Percentiles rank a stretch among this genome's conserved stretches.
These are phyloP conservation scores for Conringia planisiliqua DNA, from an alignment of 345 rosid species.

Conservation along the genomic window DNA sequence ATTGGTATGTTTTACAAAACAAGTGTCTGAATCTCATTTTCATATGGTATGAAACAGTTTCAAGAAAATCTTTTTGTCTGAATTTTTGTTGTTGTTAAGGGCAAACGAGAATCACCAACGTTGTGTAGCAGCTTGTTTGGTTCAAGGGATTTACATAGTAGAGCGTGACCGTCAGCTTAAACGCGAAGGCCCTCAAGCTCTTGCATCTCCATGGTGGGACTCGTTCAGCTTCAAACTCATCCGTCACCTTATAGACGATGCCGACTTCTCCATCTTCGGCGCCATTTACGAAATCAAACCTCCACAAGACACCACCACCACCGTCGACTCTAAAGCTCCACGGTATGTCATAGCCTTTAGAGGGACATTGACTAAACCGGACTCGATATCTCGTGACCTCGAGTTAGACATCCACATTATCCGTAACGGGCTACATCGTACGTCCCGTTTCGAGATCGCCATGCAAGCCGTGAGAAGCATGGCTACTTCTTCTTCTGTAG, in stretches of 20 bases:
- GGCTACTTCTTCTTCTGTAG: constrained; percentile 52
- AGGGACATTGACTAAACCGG: constrained; percentile 72
- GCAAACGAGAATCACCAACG: constrained; percentile 46
- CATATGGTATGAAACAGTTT: neutral
- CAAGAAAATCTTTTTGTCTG: no score
- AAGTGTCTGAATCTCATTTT: neutral
- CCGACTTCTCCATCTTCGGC: constrained; percentile 75
- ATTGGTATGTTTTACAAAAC: constrained; percentile 42
- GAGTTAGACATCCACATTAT: constrained; percentile 57
- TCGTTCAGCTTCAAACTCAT: constrained; percentile 53
- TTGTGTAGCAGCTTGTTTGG: constrained; percentile 65
- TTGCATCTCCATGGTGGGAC: constrained; percentile 76
- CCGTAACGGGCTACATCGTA: constrained; percentile 53
- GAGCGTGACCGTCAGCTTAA: constrained; percentile 66
- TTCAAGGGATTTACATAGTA: constrained; percentile 56
- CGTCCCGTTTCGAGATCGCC: constrained; percentile 65
- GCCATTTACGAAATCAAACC: constrained; percentile 63
- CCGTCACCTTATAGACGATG: constrained; percentile 59
- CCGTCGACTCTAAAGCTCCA: constrained; percentile 32
- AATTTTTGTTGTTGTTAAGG: constrained; percentile 21
- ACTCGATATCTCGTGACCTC: constrained; percentile 58
- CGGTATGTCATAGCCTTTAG: constrained; percentile 73
- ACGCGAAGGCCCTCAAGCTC: constrained; percentile 46
- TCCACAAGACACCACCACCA: neutral
- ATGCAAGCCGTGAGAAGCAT: constrained; percentile 62